phyloP scores from a whole-genome alignment of 805 yeast species.

The Candida arabinofermentans region DNA sequence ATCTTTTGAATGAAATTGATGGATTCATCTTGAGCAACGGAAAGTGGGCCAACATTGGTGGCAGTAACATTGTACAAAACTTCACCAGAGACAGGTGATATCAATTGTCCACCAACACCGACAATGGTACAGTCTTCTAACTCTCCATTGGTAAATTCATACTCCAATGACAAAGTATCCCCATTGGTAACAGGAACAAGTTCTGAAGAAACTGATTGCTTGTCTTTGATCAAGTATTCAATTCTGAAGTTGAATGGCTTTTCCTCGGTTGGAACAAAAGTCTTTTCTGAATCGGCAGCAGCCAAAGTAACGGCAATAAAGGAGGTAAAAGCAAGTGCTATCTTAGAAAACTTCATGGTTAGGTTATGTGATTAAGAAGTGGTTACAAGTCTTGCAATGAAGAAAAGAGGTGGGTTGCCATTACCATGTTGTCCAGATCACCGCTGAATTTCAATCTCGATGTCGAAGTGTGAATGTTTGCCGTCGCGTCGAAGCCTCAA shows the following conservation, averaged over 20 bases:
- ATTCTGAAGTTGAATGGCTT: conserved; percentile 44
- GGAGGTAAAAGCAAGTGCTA: conserved; percentile 15
- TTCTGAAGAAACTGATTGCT: conserved; percentile 35
- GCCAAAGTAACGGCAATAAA: conserved; percentile 15
- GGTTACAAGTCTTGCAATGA: no score
- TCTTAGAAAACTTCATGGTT: conserved; percentile 20
- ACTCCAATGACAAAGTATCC: conserved; percentile 48
- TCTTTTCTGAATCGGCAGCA: conserved; percentile 17
- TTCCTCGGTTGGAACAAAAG: conserved; percentile 31
- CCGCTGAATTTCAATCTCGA: no score
- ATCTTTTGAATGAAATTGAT: conserved; percentile 54
- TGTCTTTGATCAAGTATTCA: conserved; percentile 45
- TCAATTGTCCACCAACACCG: conserved; percentile 67
- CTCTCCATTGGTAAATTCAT: conserved; percentile 52
- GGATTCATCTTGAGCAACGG: conserved; percentile 45
- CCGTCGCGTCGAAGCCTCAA: no score
- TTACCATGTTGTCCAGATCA: no score
- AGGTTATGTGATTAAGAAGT: not conserved
- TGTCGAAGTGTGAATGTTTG: no score
- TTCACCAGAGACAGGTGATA: conserved; percentile 50
- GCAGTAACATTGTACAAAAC: conserved; percentile 59
- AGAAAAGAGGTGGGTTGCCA: no score
- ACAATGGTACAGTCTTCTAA: conserved; percentile 47
- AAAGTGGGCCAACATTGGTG: conserved; percentile 57
- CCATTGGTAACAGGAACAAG: conserved; percentile 45